phyloP scores from a whole-genome alignment of 768 basidiomycete genomes.

The Coprinopsis strossmayeri region DNA sequence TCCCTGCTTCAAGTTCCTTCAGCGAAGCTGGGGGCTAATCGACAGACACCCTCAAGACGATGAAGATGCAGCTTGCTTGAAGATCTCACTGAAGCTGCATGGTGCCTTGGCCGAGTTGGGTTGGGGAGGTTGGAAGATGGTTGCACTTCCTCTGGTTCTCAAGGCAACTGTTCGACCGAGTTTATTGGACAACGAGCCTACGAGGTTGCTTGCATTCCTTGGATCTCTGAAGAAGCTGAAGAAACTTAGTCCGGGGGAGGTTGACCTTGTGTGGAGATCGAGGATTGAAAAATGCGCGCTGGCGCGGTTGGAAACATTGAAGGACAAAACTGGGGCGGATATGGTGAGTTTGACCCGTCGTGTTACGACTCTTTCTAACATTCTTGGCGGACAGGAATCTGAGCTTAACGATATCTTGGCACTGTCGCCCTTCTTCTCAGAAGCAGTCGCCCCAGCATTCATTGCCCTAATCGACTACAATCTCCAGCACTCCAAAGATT shows the following conservation, averaged over 20 bases:
- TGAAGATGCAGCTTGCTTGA: constrained; percentile 5
- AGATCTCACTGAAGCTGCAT: constrained; percentile 48
- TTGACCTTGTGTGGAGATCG: constrained; percentile 54
- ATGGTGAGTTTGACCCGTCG: constrained; percentile 25
- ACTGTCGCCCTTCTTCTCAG: constrained; percentile 46
- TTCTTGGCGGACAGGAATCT: constrained; percentile 27
- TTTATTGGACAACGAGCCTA: constrained; percentile 38
- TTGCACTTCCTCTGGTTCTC: constrained; percentile 55
- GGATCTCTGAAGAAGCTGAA: constrained; percentile 40
- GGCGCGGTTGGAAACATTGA: constrained; percentile 35
- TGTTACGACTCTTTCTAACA: constrained; percentile 1
- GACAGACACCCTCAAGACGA: constrained; percentile 13
- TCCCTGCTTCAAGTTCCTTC: constrained; percentile 50
- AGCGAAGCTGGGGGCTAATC: constrained; percentile 36
- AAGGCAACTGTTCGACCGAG: constrained; percentile 36
- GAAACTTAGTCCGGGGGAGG: constrained; percentile 39
- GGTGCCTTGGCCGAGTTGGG: constrained; percentile 56
- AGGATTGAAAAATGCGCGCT: constrained; percentile 46
- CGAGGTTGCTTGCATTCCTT: constrained; percentile 39
- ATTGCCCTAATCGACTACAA: constrained; percentile 37
- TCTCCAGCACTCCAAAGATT: constrained; percentile 22
- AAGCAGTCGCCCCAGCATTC: constrained; percentile 33
- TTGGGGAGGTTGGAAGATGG: constrained; percentile 75
- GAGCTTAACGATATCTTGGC: constrained; percentile 51
- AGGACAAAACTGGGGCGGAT: constrained; percentile 29